Evolutionary conservation across 352 stramenopile genomes (phyloP).

Genomic region (Pythium apleroticum): DNA sequence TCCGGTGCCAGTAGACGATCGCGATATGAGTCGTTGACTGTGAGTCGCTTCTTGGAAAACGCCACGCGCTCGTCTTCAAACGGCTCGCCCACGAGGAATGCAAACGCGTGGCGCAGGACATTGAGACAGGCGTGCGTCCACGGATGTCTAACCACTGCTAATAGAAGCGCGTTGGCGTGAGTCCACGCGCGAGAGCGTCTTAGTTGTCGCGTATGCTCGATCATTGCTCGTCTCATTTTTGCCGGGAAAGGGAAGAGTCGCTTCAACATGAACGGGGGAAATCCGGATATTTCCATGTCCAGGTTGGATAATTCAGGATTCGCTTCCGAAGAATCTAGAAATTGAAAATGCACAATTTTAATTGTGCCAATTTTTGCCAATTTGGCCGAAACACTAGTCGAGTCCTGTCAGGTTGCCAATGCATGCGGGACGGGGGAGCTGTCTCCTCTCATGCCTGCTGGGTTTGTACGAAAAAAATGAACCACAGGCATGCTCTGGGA

Average conservation of each 20-base stretch:
- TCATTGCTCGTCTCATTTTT: neutral
- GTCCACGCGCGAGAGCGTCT: neutral
- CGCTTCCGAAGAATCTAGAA: too few species aligned
- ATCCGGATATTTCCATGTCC: neutral
- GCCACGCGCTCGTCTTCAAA: conserved; percentile 46
- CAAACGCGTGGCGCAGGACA: conserved; percentile 24
- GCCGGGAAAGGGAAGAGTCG: neutral
- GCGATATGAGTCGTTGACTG: conserved; percentile 67
- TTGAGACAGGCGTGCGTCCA: conserved; percentile 30
- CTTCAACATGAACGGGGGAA: conserved; percentile 4
- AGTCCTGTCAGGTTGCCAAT: neutral
- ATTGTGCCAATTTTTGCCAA: neutral
- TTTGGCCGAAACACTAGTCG: neutral
- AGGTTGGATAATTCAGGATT: neutral
- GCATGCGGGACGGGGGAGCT: neutral
- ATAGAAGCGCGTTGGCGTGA: conserved; percentile 7
- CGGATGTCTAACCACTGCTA: conserved; percentile 6
- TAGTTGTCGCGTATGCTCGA: neutral
- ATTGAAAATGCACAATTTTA: too few species aligned
- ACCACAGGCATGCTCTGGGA: too few species aligned
- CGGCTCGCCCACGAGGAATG: conserved; percentile 41
- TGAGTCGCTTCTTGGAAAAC: conserved; percentile 45
- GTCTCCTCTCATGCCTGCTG: neutral
- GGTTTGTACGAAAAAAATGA: too few species aligned
- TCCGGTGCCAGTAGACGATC: conserved; percentile 56